These are phyloP conservation scores for Coemansia sp. DNA, from an alignment of 192 early-diverging fungal genomes.

Conservation along the genomic window DNA sequence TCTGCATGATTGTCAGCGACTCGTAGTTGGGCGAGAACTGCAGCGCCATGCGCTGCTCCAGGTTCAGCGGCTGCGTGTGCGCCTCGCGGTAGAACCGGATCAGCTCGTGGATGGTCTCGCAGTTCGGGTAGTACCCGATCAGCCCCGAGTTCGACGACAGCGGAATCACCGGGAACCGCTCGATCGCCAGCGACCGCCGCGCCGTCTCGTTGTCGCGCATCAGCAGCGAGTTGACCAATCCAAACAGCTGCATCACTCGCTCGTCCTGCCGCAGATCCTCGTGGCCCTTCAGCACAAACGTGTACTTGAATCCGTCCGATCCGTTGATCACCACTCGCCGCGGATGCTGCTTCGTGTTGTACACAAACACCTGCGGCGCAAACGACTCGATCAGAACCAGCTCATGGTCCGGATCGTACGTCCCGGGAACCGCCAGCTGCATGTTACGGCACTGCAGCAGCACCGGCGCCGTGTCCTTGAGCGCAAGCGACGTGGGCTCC, in stretches of 20 bases:
- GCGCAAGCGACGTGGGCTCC: slow-evolving; percentile 71
- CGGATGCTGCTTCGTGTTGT: slow-evolving; percentile 91
- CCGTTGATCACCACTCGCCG: slow-evolving; percentile 81
- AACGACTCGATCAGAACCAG: slow-evolving; percentile 90
- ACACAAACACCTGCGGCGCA: slow-evolving; percentile 74
- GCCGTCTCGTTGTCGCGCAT: slow-evolving; percentile 85
- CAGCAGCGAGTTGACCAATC: slow-evolving; percentile 91
- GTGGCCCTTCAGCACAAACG: slow-evolving; percentile 92
- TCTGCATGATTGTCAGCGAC: slow-evolving; percentile 86
- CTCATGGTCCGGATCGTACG: slow-evolving; percentile 80
- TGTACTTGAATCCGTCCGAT: slow-evolving; percentile 86
- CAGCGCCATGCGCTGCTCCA: slow-evolving; percentile 88
- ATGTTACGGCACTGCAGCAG: slow-evolving; percentile 82
- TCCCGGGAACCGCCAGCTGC: slow-evolving; percentile 86
- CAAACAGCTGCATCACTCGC: slow-evolving; percentile 99
- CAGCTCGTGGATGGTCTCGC: slow-evolving; percentile 88
- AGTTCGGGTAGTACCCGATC: slow-evolving; percentile 93
- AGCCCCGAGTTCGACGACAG: slow-evolving; percentile 95
- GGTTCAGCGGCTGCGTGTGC: slow-evolving; percentile 79
- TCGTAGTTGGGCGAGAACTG: slow-evolving; percentile 93
- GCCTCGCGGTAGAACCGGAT: slow-evolving; percentile 87
- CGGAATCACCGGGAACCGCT: slow-evolving; percentile 92
- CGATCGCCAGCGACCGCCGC: slow-evolving; percentile 87
- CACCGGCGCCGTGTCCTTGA: slow-evolving; percentile 89
- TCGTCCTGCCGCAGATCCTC: slow-evolving; percentile 99